A percentile compares a stretch with the other conserved stretches of the same genome.
phyloP scores from a whole-genome alignment of 768 basidiomycete species.

The Lactarius hatsudake region DNA sequence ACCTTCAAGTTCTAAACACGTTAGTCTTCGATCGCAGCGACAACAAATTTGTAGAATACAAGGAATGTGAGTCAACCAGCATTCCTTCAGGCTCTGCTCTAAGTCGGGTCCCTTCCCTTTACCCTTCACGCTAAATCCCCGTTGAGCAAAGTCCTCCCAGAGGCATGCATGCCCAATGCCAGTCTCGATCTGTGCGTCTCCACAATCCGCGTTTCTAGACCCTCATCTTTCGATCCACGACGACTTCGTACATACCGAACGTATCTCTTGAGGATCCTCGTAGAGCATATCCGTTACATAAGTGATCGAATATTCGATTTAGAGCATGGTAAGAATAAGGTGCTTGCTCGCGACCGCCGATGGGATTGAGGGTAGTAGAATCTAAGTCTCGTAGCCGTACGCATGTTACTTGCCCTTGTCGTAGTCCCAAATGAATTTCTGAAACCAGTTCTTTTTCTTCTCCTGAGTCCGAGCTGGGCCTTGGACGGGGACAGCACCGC shows the following conservation, averaged over 20 bases:
- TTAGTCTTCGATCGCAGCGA: too few species aligned
- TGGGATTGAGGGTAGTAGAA: background rate
- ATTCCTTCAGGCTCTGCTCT: too few species aligned
- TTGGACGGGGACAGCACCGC: background rate
- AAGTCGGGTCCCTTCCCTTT: too few species aligned
- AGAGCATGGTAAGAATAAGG: background rate
- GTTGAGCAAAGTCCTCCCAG: too few species aligned
- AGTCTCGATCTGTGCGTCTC: too few species aligned
- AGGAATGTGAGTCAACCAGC: too few species aligned
- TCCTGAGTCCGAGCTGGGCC: background rate
- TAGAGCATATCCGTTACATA: background rate
- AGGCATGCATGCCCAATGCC: too few species aligned
- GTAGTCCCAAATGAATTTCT: background rate
- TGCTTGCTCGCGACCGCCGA: background rate
- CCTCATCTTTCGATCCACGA: too few species aligned
- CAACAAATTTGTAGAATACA: too few species aligned
- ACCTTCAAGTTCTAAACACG: too few species aligned
- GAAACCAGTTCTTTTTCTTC: background rate
- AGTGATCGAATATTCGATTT: background rate
- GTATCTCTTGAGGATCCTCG: background rate
- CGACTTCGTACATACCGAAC: background rate
- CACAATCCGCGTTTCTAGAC: too few species aligned
- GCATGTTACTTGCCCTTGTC: background rate
- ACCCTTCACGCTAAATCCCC: too few species aligned
- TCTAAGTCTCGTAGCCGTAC: background rate